Conservation (phyloP, 805 yeast species). For the Sungouiozyma ichnusensis region DNA sequence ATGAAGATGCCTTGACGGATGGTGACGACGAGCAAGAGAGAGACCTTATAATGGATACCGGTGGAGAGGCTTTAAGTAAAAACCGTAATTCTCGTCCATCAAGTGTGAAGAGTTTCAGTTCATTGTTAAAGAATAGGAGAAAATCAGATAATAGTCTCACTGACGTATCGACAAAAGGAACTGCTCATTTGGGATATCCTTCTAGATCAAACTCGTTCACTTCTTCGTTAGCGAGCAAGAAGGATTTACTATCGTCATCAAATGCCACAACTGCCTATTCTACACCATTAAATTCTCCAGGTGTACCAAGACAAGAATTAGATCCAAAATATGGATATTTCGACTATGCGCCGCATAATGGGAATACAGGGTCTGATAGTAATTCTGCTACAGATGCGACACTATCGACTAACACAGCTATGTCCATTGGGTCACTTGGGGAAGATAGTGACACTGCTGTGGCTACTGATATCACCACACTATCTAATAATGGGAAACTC, state of each 20-base stretch:
- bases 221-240: constrained; percentile 24
- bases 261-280: constrained; percentile 22
- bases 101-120: constrained; percentile 3
- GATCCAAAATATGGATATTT: constrained; percentile 15
- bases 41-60: constrained; percentile 5
- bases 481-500: neutral
- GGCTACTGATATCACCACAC: neutral
- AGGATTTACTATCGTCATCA: constrained; percentile 21
- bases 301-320: constrained; percentile 7
- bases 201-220: constrained; percentile 22
- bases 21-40: constrained; percentile 21
- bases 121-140: constrained; percentile 15
- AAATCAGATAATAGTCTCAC: constrained; percentile 8
- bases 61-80: neutral
- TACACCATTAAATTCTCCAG: constrained; percentile 28
- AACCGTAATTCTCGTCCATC: neutral
- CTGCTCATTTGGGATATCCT: constrained; percentile 1
- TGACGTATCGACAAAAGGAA: neutral
- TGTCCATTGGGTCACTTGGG: neutral
- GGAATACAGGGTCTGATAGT: neutral
- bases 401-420: neutral
- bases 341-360: constrained; percentile 1
- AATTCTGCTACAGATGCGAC: neutral
- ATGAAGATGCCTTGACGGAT: constrained; percentile 25
- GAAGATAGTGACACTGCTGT: neutral